A percentile compares a stretch with the other conserved stretches of the same genome.
phyloP scores from a whole-genome alignment of 108 stramenopile species.

The Fragilaria radians region DNA sequence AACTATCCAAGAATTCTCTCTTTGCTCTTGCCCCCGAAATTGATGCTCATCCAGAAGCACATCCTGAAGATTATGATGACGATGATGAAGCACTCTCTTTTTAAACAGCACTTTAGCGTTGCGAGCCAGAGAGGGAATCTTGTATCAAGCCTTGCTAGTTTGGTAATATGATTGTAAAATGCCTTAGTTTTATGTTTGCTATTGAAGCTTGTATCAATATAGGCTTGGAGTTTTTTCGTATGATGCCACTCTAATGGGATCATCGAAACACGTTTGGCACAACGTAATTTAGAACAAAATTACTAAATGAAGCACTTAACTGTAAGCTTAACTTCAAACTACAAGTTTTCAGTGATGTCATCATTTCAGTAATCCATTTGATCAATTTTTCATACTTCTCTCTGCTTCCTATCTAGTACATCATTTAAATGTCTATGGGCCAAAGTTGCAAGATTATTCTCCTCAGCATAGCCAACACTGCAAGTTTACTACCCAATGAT shows the following conservation, averaged over 20 bases:
- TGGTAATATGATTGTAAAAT: neutral
- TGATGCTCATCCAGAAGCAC: slow-evolving; percentile 58
- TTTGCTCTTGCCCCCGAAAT: slow-evolving; percentile 53
- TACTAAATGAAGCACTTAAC: no score
- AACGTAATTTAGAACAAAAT: neutral
- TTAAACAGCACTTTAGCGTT: slow-evolving; percentile 9
- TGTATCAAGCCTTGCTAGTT: neutral
- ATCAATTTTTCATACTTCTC: no score
- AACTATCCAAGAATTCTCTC: slow-evolving; percentile 72
- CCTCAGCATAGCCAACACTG: no score
- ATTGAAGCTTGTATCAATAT: neutral
- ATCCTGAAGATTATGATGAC: slow-evolving; percentile 28
- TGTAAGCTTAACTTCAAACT: no score
- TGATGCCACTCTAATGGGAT: neutral
- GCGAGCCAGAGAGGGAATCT: neutral
- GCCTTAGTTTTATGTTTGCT: neutral
- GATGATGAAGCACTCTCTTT: slow-evolving; percentile 29
- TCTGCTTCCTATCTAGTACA: no score
- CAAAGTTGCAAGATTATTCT: no score
- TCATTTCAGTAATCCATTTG: no score
- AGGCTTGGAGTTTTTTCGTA: neutral
- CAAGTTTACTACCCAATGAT: no score
- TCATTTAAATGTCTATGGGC: no score
- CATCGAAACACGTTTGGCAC: neutral
- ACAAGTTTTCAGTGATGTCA: no score